Evolutionary conservation across 2,329 filamentous ascomycete species (phyloP).

Genomic region (Phoma sp.): DNA sequence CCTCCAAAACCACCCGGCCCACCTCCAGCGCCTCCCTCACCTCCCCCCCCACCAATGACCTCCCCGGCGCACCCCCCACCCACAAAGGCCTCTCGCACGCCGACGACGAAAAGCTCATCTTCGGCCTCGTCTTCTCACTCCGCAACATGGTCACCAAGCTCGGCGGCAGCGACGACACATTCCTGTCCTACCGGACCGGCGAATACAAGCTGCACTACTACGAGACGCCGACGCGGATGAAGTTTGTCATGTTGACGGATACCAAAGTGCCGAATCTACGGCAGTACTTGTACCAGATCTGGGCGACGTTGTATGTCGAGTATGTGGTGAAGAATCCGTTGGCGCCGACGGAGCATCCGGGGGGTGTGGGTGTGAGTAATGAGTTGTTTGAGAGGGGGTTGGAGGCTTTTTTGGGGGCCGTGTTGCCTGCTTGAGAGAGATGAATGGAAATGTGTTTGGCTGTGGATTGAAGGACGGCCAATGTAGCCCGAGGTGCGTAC

Average conservation of each 20-base stretch:
- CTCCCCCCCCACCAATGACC: conserved; percentile 23
- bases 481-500: too few species aligned
- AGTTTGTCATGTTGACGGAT: conserved; percentile 96
- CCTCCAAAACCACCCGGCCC: conserved; percentile 57
- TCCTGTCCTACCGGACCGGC: conserved; percentile 89
- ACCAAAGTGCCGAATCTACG: conserved; percentile 88
- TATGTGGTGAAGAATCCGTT: conserved; percentile 76
- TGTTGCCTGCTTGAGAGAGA: conserved; percentile 46
- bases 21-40: conserved; percentile 57
- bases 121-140: conserved; percentile 94
- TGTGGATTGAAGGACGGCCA: too few species aligned
- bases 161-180: conserved; percentile 88
- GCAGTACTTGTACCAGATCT: conserved; percentile 95
- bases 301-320: conserved; percentile 97
- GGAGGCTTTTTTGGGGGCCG: conserved; percentile 74
- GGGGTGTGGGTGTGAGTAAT: conserved; percentile 68
- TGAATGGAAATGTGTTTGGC: too few species aligned
- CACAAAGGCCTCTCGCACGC: conserved; percentile 58
- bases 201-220: conserved; percentile 99
- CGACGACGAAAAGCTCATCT: conserved; percentile 96
- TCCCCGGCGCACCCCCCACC: conserved; percentile 39
- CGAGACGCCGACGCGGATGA: conserved; percentile 93
- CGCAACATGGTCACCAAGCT: conserved; percentile 97
- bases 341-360: conserved; percentile 66
- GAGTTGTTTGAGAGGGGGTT: conserved; percentile 71